Evolutionary conservation across 2,329 filamentous ascomycete species (phyloP).

Genomic region (Sporothrix sp.): DNA sequence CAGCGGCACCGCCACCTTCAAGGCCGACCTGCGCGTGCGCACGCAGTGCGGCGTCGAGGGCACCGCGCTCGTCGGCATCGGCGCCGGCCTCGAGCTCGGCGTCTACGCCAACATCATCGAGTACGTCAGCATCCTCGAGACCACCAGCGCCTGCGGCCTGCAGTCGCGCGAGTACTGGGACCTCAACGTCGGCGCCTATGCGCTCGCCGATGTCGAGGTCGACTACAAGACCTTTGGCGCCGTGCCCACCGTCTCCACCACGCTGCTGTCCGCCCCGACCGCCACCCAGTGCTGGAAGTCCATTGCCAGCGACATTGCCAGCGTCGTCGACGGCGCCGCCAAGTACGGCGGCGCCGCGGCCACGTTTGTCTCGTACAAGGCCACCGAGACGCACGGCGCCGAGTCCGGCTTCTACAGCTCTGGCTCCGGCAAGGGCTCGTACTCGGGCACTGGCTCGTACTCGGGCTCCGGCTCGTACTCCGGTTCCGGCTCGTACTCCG

Average conservation of each 20-base stretch:
- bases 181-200: constrained; percentile 30
- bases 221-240: constrained; percentile 30
- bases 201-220: constrained; percentile 27
- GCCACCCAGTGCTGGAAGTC: constrained; percentile 27
- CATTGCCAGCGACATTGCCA: background rate
- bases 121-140: constrained; percentile 35
- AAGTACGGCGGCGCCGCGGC: background rate
- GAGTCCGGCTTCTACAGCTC: background rate
- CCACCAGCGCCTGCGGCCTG: constrained; percentile 29
- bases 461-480: background rate
- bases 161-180: constrained; percentile 28
- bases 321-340: background rate
- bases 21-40: constrained; percentile 41
- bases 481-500: background rate
- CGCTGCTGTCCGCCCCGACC: constrained; percentile 29
- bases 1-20: constrained; percentile 37
- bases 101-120: constrained; percentile 46
- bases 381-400: too few relatives aligned
- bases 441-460: background rate
- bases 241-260: constrained; percentile 32
- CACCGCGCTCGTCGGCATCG: constrained; percentile 24
- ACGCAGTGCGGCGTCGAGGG: constrained; percentile 34
- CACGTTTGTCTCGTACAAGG: background rate
- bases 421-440: background rate
- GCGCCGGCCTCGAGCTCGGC: constrained; percentile 34